A percentile compares a stretch with the other conserved stretches of the same genome.
These are phyloP conservation scores for Arabidopsis arenosa DNA, from an alignment of 345 rosid genomes.

Conservation along the genomic window DNA sequence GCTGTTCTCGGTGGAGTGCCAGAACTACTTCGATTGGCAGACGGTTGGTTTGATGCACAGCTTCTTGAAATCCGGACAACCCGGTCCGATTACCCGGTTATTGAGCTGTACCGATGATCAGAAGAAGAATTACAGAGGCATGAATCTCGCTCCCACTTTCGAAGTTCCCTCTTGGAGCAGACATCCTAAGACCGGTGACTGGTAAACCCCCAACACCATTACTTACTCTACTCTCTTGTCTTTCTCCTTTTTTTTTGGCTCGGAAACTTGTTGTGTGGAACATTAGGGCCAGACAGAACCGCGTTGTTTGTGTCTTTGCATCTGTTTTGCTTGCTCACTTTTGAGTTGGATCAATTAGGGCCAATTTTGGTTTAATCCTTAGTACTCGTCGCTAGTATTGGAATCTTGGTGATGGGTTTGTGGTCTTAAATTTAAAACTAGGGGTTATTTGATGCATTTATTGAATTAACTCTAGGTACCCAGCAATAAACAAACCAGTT, in stretches of 20 bases:
- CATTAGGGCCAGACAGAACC: no score
- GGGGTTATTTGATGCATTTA: background rate
- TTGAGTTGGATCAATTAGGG: no score
- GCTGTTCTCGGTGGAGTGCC: conserved; percentile 95
- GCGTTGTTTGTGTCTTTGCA: no score
- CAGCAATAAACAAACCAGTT: conserved; percentile 97
- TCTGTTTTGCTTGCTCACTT: background rate
- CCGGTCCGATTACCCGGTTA: conserved; percentile 92
- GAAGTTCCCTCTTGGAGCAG: conserved; percentile 93
- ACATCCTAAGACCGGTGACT: conserved; percentile 93
- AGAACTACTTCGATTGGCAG: conserved; percentile 97
- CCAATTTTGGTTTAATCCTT: no score
- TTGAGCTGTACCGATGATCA: conserved; percentile 92
- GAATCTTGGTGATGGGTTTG: no score
- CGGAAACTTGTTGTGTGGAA: no score
- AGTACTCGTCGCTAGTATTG: no score
- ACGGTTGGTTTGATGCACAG: conserved; percentile 93
- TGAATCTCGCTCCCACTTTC: conserved; percentile 89
- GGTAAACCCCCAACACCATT: conserved; percentile 46
- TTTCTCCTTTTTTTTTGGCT: background rate
- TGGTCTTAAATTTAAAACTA: background rate
- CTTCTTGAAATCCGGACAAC: conserved; percentile 84
- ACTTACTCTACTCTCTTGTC: background rate
- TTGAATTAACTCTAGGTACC: conserved; percentile 57
- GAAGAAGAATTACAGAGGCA: conserved; percentile 78